Evolutionary conservation across 2,329 filamentous ascomycete species (phyloP).

Genomic region (Clarireedia sp.): DNA sequence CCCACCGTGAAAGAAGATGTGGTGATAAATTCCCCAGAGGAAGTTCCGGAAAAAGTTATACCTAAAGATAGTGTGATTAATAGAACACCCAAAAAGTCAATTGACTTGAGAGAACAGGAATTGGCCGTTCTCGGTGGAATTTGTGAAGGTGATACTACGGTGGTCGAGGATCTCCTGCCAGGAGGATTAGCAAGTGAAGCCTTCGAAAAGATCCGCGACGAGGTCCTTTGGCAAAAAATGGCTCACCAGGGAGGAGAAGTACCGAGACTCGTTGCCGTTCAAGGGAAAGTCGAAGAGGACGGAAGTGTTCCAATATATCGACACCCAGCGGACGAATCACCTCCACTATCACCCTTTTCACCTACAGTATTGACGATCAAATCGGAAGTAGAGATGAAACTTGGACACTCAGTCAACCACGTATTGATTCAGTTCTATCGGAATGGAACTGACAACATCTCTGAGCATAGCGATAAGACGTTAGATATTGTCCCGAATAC

Average conservation of each 20-base stretch:
- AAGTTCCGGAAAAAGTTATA: background rate
- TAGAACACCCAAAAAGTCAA: background rate
- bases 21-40: conserved; percentile 7
- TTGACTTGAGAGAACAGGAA: background rate
- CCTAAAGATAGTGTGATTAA: background rate
- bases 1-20: conserved; percentile 11
- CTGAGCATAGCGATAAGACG: conserved; percentile 95
- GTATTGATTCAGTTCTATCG: conserved; percentile 90
- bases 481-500: conserved; percentile 77
- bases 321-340: conserved; percentile 83
- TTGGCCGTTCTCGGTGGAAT: conserved; percentile 30
- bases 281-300: conserved; percentile 61
- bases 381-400: conserved; percentile 56
- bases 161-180: conserved; percentile 64
- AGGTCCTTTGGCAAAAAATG: conserved; percentile 88
- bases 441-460: conserved; percentile 83
- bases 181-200: conserved; percentile 45
- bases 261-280: conserved; percentile 82
- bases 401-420: conserved; percentile 82
- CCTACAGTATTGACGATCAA: conserved; percentile 63
- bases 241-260: conserved; percentile 86
- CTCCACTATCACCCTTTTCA: conserved; percentile 69
- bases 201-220: conserved; percentile 63
- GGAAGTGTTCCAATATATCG: conserved; percentile 85
- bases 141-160: conserved; percentile 72